Base-by-base conservation (phyloP, 225 moss, liverwort and hornwort genomes). In the Straminergon stramineum region DNA sequence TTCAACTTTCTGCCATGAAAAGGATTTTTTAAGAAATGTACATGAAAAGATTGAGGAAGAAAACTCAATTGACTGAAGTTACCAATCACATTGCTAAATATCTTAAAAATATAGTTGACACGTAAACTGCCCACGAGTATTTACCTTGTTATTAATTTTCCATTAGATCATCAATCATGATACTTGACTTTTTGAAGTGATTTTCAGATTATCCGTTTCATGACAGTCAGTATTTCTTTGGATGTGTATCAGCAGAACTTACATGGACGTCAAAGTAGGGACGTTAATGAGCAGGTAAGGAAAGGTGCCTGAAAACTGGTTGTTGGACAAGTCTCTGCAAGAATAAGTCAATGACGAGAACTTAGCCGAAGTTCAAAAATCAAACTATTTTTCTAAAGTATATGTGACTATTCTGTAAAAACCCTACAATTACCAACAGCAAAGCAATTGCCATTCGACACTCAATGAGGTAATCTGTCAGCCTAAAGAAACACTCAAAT, bases 281-380 rank as follows among this genome's bases (percentile, higher is more conserved):
- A 91, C 8, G 73, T 87, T 71, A 30, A 73, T 86, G 34, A 94
- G 92, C 57, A 88, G 70, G 84, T 91, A 90, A 13, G 93, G 94
- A 84, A 94, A 85, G 61, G 12, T 31, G 80, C 93, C 92, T 39
- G 85, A 52, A 65, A 94, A 93, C 79, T 89, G 75, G 45, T 93
- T 94, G 82, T 79, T 45, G 5, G 92, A 89, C 91, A 94, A 86
- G 74, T 89, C 75, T 86, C 93, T 93, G 90, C 88, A 94, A 74
- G 41, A 84, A 60, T 18, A 64, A 21, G 64, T 7, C 13, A 65
- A 73, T 32, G 67, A 79, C 74, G 41, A 88, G 51, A 85, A 86
- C 26, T 78, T 69, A 84, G 67, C 17, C 26, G 5, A 41, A 73
- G 53, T 16, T 51, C 26, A 35, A 58, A 18, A 57, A 65, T 39